Base-by-base conservation (phyloP, 192 early-diverging fungal genomes). In the Coemansia sp. region DNA sequence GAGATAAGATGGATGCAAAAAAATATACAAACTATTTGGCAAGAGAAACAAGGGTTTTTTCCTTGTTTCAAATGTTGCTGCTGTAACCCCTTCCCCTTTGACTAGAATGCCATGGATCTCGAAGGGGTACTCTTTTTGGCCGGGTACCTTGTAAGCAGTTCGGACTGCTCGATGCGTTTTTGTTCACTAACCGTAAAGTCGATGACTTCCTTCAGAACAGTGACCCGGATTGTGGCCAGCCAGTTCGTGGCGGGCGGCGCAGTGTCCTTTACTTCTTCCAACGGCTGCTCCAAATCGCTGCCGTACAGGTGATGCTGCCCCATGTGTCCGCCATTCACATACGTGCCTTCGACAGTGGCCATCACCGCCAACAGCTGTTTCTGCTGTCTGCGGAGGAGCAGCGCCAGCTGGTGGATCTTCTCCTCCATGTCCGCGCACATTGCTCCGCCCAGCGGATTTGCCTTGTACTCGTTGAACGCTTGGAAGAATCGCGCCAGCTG, bases 361-460 rank as follows among this genome's bases (percentile, higher is more conserved):
- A 77, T 60, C 5, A 83, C 59, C 12, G 46, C 30, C 59, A 46
- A 65, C 16, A 83, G 62, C 65, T 77, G 61, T 5, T 49, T 20
- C 63, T 71, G 66, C 63, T 83, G 75, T 12, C 63, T 59, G 45
- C 71, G 59, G 39, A 83, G 73, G 5, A 83, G 68, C 71, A 83
- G 49, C 33, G 71, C 71, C 68, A 74, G 52, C 55, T 83, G 80
- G 71, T 83, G 80, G 63, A 83, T 77, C 33, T 66, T 64, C 34
- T 76, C 58, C 34, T 71, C 80, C 36, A 77, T 26, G 6, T 73
- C 65, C 1, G 63, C 60, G 62, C 80, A 77, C 80, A 83, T 83
- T 20, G 80, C 71, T 15, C 80, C 71, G 44, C 80, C 75, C 39
- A 83, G 55, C 38, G 80, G 80, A 49, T 83, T 83, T 15, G 63